Base-by-base conservation (phyloP, 805 yeast genomes). In the Citeromyces matritensis region DNA sequence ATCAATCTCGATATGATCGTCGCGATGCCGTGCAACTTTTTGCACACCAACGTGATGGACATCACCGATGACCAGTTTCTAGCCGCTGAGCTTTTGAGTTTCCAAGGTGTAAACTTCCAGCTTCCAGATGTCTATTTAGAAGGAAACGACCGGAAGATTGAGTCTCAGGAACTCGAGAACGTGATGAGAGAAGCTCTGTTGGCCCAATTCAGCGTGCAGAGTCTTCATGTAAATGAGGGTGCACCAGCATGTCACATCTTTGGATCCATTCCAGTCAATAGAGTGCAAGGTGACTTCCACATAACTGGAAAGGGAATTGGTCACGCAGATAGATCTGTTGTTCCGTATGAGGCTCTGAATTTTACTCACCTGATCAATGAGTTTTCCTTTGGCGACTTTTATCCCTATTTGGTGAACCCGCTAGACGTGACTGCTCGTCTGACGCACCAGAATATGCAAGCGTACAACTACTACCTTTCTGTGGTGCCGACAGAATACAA, bases 361-460 rank as follows among this genome's bases (percentile, higher is more conserved):
- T 79, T 88, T 48, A 68, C 94, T 1, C 98, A 91, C 53, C 71
- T 72, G 4, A 76, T 91, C 37, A 69, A 70, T 37, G 97, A 88
- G 51, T 70, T 85, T 39, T 84, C 96, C 8, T 88, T 76, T 54
- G 98, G 98, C 9, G 82, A 73, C 24, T 85, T 79, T 51, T 85
- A 73, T 46, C 96, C 98, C 3, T 78, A 69, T 42, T 63, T 86
- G 39, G 65, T 77, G 42, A 88, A 88, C 47, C 94, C 95, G n/a
- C 63, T 91, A 39, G 97, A 91, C 50, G 63, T 62, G 30, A 76
- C 88, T 0, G 78, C 72, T 1, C 69, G 75, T 40, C 48, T 53
- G 11, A 64, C 84, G 2, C 57, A 59, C 0, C 60, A 65, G 2
- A 57, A 63, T 14, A 37, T 60, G 12, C 73, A 66, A 35, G 51